phyloP scores from a whole-genome alignment of 2,329 filamentous ascomycete species.

The Rhynchosporium secalis region DNA sequence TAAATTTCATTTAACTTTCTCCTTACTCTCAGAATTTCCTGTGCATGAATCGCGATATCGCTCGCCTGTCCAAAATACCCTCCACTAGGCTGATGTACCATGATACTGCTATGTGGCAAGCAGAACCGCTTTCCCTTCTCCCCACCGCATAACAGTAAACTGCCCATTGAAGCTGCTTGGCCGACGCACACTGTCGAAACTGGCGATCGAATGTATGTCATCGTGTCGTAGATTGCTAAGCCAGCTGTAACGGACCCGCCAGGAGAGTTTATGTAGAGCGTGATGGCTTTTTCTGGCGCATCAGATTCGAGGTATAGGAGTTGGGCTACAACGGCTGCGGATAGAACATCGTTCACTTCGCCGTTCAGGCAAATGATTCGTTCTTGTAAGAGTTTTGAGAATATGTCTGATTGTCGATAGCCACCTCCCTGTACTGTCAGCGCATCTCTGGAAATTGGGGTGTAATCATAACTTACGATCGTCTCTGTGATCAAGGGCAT shows the following conservation, averaged over 20 bases:
- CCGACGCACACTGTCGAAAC: conserved; percentile 95
- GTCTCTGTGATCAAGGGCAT: conserved; percentile 56
- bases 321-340: conserved; percentile 92
- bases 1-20: conserved; percentile 90
- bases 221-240: conserved; percentile 95
- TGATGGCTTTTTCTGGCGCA: conserved; percentile 90
- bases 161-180: conserved; percentile 93
- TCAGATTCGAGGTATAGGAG: conserved; percentile 98
- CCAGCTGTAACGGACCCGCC: conserved; percentile 89
- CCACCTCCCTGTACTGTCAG: conserved; percentile 61
- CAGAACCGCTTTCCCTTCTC: conserved; percentile 82
- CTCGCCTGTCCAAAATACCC: conserved; percentile 64
- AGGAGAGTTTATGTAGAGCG: conserved; percentile 96
- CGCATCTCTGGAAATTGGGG: conserved; percentile 28
- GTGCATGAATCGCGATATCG: conserved; percentile 96
- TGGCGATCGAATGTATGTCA: conserved; percentile 92
- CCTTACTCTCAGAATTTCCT: conserved; percentile 87
- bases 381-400: conserved; percentile 80
- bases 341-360: conserved; percentile 83
- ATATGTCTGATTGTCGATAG: conserved; percentile 77
- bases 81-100: conserved; percentile 95
- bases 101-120: conserved; percentile 89
- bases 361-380: conserved; percentile 94
- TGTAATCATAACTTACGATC: conserved; percentile 49
- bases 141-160: conserved; percentile 82